A percentile compares a stretch with the other conserved stretches of the same genome.
These are phyloP conservation scores for Ceratopteris richardii DNA, from an alignment of 75 land plant species.

Conservation along the genomic window DNA sequence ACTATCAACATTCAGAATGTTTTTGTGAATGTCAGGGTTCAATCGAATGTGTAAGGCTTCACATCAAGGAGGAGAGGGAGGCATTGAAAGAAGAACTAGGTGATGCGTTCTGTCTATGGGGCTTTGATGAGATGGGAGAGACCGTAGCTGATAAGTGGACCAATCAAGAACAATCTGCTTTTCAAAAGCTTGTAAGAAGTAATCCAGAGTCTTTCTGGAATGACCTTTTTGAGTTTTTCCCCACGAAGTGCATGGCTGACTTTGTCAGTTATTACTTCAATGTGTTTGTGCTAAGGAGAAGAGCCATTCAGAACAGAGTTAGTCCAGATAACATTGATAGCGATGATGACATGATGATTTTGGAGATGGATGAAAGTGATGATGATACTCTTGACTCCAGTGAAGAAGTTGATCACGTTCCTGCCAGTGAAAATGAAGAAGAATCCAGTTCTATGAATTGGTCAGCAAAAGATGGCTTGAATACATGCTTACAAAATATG, in stretches of 20 bases:
- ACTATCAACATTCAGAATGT: conserved; percentile 23
- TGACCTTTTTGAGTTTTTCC: conserved; percentile 35
- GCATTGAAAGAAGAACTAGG: conserved; percentile 30
- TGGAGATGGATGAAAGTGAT: conserved; percentile 6
- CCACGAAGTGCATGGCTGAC: conserved; percentile 34
- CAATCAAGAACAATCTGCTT: conserved; percentile 42
- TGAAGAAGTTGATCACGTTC: conserved; percentile 1
- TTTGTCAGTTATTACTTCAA: conserved; percentile 80
- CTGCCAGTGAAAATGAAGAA: conserved; percentile 12
- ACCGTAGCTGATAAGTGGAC: conserved; percentile 46
- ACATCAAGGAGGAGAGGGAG: conserved; percentile 54
- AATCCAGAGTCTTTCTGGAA: conserved; percentile 71
- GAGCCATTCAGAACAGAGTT: conserved; percentile 63
- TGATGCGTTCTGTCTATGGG: conserved; percentile 33
- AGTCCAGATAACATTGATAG: conserved; percentile 43
- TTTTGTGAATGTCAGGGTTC: conserved; percentile 34
- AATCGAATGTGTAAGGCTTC: conserved; percentile 50
- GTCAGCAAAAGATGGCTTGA: background rate
- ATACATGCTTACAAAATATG: background rate
- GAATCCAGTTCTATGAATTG: background rate
- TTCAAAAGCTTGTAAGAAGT: conserved; percentile 40
- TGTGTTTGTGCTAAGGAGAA: conserved; percentile 63
- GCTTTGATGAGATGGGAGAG: conserved; percentile 71
- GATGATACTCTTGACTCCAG: background rate
- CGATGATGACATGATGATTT: conserved; percentile 44